Conservation (phyloP, 1,139 yeast genomes). For the Pneumocystis canis region DNA sequence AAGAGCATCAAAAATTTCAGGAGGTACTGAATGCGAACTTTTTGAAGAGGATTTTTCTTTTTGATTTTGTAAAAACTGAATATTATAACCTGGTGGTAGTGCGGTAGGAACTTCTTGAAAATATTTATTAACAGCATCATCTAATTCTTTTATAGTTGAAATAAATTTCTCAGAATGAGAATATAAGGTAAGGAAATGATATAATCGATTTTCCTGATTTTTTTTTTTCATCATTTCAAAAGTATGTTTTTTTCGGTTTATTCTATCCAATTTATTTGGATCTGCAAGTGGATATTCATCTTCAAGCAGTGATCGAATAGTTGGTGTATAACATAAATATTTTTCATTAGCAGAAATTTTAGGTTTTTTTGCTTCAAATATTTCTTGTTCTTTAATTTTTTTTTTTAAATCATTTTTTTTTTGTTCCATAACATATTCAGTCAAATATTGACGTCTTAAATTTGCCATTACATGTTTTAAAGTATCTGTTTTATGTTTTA, state of each 20-base stretch:
- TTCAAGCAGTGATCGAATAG: conserved; percentile 6
- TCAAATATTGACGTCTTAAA: neutral
- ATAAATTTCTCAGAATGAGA: conserved; percentile 5
- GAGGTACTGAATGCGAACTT: neutral
- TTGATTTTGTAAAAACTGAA: neutral
- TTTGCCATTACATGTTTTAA: neutral
- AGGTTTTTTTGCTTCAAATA: neutral
- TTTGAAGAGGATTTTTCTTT: neutral
- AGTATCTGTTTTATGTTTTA: neutral
- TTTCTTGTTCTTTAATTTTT: neutral
- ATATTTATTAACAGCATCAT: conserved; percentile 1
- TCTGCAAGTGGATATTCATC: conserved; percentile 8
- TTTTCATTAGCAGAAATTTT: neutral
- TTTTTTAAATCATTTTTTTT: neutral
- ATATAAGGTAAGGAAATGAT: conserved; percentile 5
- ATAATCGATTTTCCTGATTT: conserved; percentile 1
- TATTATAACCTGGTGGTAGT: neutral
- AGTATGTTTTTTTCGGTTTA: neutral
- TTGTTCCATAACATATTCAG: neutral
- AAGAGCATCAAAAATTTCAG: conserved; percentile 5
- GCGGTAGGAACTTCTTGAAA: conserved; percentile 7
- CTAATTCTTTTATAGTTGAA: conserved; percentile 4
- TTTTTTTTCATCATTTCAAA: neutral
- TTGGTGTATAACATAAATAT: conserved; percentile 1
- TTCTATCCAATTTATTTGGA: neutral